Evolutionary conservation across 495 filamentous ascomycete species (phyloP).

Genomic region (Penicillium ochrochloron): DNA sequence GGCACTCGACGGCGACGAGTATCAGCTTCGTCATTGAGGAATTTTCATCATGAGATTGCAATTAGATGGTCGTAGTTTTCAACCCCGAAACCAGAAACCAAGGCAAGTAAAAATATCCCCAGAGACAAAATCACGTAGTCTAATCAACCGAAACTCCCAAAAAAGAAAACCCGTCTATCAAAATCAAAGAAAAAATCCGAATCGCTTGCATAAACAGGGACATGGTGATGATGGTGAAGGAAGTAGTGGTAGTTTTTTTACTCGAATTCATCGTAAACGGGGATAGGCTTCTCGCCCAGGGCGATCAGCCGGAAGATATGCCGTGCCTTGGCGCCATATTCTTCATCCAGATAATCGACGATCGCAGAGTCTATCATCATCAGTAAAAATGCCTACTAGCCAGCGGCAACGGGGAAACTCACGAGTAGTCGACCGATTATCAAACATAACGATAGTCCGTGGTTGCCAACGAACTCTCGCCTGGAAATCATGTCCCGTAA

Average conservation of each 20-base stretch:
- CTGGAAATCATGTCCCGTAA: constrained; percentile 84
- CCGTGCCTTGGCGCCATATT: constrained; percentile 48
- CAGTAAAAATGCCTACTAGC: no score
- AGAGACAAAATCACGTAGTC: constrained; percentile 14
- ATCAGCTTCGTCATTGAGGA: background rate
- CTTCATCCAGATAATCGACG: constrained; percentile 57
- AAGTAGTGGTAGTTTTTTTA: constrained; percentile 13
- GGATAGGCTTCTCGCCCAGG: constrained; percentile 56
- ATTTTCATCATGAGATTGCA: background rate
- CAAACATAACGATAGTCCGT: constrained; percentile 86
- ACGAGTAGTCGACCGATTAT: constrained; percentile 65
- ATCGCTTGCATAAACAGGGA: constrained; percentile 11
- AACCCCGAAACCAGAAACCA: background rate
- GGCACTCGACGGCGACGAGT: background rate
- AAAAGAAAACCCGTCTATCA: constrained; percentile 33
- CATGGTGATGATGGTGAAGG: background rate
- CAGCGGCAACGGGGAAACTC: constrained; percentile 31
- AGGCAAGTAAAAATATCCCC: constrained; percentile 2
- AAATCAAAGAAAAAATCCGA: constrained; percentile 5
- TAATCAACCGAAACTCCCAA: constrained; percentile 18
- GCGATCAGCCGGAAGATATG: constrained; percentile 60
- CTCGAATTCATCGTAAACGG: constrained; percentile 52
- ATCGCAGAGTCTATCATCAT: constrained; percentile 51
- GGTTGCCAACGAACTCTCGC: constrained; percentile 83
- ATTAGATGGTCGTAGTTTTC: background rate